Conservation (phyloP, 1,284 basidiomycete genomes). For the Afroboletus lepidellus region DNA sequence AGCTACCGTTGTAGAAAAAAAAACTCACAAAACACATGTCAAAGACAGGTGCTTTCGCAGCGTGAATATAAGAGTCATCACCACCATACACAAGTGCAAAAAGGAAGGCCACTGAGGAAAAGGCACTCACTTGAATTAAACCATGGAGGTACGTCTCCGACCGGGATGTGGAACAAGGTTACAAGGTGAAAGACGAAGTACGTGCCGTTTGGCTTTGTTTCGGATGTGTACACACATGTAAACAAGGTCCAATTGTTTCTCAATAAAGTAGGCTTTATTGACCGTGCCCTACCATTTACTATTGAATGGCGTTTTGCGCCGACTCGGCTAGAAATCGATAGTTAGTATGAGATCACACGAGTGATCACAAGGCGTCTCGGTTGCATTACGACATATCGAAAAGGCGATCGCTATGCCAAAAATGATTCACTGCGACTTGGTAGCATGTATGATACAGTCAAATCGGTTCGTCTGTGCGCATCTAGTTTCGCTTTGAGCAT, state of each 20-base stretch:
- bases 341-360: background rate
- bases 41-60: constrained; percentile 41
- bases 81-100: constrained; percentile 42
- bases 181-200: background rate
- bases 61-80: constrained; percentile 51
- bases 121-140: constrained; percentile 17
- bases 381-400: background rate
- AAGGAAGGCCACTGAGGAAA: constrained; percentile 21
- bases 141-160: too few species aligned
- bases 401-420: background rate
- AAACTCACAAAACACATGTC: constrained; percentile 38
- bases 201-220: constrained; percentile 21
- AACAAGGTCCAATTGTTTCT: too few species aligned
- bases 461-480: too few species aligned
- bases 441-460: too few species aligned
- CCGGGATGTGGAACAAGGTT: too few species aligned
- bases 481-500: too few species aligned
- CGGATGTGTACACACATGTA: constrained; percentile 2
- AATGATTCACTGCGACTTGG: background rate
- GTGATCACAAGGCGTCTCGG: background rate
- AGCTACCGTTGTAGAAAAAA: constrained; percentile 62
- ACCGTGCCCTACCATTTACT: too few species aligned
- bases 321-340: background rate
- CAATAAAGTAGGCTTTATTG: too few species aligned
- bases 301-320: too few species aligned